Evolutionary conservation across 495 filamentous ascomycete species (phyloP).

Genomic region (Daldinia grandis): DNA sequence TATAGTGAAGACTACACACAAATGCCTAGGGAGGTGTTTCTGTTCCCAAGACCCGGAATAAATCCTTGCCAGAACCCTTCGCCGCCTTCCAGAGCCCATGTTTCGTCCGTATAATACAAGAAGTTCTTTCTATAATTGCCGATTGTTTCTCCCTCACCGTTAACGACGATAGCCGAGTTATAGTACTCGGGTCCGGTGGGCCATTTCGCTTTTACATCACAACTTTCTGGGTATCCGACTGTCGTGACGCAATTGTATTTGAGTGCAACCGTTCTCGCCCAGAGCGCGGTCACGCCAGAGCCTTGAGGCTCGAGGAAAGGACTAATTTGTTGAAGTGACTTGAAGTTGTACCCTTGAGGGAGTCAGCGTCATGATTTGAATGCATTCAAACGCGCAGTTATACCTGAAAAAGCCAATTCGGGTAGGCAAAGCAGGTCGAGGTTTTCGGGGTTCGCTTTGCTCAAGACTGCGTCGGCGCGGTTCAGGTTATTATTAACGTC

Average conservation of each 20-base stretch:
- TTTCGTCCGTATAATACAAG: constrained; percentile 91
- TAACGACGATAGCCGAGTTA: constrained; percentile 86
- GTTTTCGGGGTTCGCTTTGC: constrained; percentile 58
- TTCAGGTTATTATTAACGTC: constrained; percentile 79
- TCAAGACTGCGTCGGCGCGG: constrained; percentile 75
- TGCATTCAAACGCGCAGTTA: constrained; percentile 32
- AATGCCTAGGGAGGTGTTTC: constrained; percentile 82
- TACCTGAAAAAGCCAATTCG: constrained; percentile 89
- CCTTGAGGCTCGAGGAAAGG: constrained; percentile 83
- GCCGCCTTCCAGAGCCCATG: constrained; percentile 83
- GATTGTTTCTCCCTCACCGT: constrained; percentile 72
- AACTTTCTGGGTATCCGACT: constrained; percentile 86
- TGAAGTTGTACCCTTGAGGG: constrained; percentile 85
- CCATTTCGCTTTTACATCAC: constrained; percentile 53
- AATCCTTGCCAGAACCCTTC: constrained; percentile 65
- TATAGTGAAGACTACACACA: constrained; percentile 70
- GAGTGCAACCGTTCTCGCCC: constrained; percentile 79
- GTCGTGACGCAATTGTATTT: constrained; percentile 81
- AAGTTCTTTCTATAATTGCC: constrained; percentile 89
- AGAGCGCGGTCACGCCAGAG: constrained; percentile 75
- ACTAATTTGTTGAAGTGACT: constrained; percentile 75
- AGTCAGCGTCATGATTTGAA: constrained; percentile 20
- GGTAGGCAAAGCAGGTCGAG: constrained; percentile 82
- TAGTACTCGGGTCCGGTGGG: constrained; percentile 65
- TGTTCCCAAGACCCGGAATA: constrained; percentile 62